Conservation (phyloP, 2,329 filamentous ascomycete species). For the Metarhizium humberi region DNA sequence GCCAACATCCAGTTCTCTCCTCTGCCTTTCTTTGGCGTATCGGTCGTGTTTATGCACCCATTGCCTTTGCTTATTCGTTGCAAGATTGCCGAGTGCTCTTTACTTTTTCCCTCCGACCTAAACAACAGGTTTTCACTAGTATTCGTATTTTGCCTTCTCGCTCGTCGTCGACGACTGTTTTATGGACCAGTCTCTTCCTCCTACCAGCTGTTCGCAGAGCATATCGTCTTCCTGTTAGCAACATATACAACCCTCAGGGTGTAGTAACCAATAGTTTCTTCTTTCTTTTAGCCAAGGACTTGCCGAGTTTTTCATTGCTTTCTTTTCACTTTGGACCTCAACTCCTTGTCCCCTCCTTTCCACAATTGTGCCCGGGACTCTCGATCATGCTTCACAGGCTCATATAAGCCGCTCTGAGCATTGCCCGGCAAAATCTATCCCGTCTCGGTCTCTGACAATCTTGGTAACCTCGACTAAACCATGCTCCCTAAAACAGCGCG, state of each 20-base stretch:
- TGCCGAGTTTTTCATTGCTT: not conserved
- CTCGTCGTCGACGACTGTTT: not conserved
- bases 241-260: not conserved
- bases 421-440: conserved; percentile 8
- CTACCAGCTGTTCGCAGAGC: not conserved
- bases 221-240: not conserved
- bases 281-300: not conserved
- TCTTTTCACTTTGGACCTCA: not conserved
- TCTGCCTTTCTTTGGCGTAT: not conserved
- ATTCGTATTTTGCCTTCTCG: not conserved
- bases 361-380: not conserved
- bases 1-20: not conserved
- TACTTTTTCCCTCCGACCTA: not conserved
- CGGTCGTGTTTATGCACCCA: not conserved
- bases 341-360: not conserved
- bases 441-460: conserved; percentile 3
- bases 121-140: not conserved
- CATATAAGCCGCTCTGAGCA: conserved; percentile 10
- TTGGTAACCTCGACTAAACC: conserved; percentile 5
- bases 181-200: not conserved
- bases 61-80: not conserved
- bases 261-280: conserved; percentile 4
- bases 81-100: not conserved
- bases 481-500: conserved; percentile 26
- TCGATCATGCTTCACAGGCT: conserved; percentile 12